Evolutionary conservation across 108 stramenopile species (phyloP), one percentile per base, ranked within the genome.

Genomic region (Pseudonitzschia multiseries): DNA sequence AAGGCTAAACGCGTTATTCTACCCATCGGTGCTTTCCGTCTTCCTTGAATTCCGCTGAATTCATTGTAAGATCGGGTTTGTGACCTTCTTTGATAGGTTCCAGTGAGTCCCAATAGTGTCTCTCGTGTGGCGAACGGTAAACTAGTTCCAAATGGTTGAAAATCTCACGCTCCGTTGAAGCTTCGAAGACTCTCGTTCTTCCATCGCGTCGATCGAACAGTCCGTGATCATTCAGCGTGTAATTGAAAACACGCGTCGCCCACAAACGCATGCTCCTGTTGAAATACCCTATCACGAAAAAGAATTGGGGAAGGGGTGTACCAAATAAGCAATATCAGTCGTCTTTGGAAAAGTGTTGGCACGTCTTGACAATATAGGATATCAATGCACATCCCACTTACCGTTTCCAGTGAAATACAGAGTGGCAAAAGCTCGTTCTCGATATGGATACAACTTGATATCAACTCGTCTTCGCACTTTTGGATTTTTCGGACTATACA

Each of bases 321-420:
- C 4, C 26, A 59, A 59, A 59, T 4, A 59, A 59, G 26, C 22
- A 27, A 27, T 15, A 26, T 4, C 0, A 13, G 26, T 4, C 9
- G 8, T 9, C 10, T 51, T 36, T 36, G 4, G 8, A 51, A n/a
- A 51, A 51, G 50, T n/a, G 2, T 51, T n/a, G 2, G 20, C 1
- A 51, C 2, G n/a, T 51, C 50, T 8, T 48, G 2, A 10, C 46
- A 48, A 18, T 5, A 5, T 8, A 18, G 14, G 13, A 24, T 2
- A 10, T 24, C 2, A 56, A 26, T 12, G 2, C 20, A 24, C 13
- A 20, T 56, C 8, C 36, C 10, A 5, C 61, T 62, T 62, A 62
- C 61, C 84, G 73, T 79, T 80, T 26, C 87, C 87, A 21, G 87
- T 88, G 59, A 88, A 88, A 62, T 88, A 86, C 4, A 88, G 62